Evolutionary conservation across 345 rosid species (phyloP).

Genomic region (Eucalyptus marginata): DNA sequence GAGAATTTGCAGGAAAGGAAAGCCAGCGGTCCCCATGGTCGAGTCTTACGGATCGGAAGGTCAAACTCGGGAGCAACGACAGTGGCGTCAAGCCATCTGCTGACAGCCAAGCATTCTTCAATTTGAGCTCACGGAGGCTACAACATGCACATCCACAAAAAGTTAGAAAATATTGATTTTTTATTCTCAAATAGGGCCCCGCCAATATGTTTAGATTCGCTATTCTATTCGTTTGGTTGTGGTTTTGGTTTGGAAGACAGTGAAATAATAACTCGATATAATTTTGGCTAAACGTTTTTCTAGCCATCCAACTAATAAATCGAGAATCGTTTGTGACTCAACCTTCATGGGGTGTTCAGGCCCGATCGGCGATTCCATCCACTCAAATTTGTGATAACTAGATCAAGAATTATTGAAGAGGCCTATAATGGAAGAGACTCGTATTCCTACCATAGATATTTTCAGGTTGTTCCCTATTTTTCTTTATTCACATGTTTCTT

Average conservation of each 20-base stretch:
- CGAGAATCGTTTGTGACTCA: not conserved
- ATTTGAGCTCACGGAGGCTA: not conserved
- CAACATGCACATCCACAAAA: not conserved
- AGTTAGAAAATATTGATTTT: not conserved
- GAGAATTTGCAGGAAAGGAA: not conserved
- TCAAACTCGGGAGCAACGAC: not conserved
- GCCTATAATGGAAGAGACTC: not conserved
- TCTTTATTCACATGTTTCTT: not conserved
- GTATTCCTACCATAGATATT: not conserved
- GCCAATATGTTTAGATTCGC: not conserved
- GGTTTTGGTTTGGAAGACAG: not conserved
- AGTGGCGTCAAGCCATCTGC: not conserved
- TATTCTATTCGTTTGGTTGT: not conserved
- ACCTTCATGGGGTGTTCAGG: not conserved
- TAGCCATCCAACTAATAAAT: not conserved
- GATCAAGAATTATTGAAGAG: not conserved
- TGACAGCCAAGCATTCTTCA: not conserved
- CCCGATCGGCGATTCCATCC: not conserved
- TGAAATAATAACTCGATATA: not conserved
- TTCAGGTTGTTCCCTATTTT: not conserved
- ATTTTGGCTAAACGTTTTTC: not conserved
- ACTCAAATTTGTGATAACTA: not conserved
- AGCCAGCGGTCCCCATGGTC: not conserved
- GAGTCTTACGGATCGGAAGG: not conserved
- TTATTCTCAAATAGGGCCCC: not conserved